Base-by-base conservation (phyloP, 257 asterid species). In the Oldenlandia corymbosa region DNA sequence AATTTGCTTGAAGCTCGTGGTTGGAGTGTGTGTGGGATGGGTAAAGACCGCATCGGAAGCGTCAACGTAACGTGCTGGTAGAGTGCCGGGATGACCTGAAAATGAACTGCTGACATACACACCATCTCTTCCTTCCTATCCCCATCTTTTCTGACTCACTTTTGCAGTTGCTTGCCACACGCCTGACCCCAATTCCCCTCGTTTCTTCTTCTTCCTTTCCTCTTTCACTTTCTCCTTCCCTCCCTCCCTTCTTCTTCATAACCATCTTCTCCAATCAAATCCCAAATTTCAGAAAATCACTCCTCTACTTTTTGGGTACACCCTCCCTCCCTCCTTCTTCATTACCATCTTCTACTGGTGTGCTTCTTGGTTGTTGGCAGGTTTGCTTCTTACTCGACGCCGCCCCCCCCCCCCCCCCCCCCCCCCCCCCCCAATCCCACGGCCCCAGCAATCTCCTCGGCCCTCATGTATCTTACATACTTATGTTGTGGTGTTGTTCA, bases 361-460 rank as follows among this genome's bases (percentile, higher is more conserved):
- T 90, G 43, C 83, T 87, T 68, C 85, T 93, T 43, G 99, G 99
- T 69, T 93, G 99, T 71, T 93, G 99, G 99, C 99, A 93, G 96
- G 99, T 92, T 71, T 45, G 43, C 54, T 55, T 43, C 58, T 32
- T 69, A 34, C 60, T 58, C 34, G 7, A n/a, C n/a, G n/a, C n/a
- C n/a, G n/a, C n/a, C 63, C 57, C n/a, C n/a, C n/a, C n/a, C n/a
- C n/a, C n/a, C n/a, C n/a, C n/a, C n/a, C n/a, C n/a, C n/a, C n/a
- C n/a, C n/a, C n/a, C n/a, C n/a, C n/a, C n/a, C n/a, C n/a, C n/a
- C 32, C 30, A 64, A 50, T n/a, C n/a, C n/a, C n/a, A n/a, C n/a
- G n/a, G n/a, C n/a, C 23, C 1, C 20, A 20, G 46, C 21, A n/a
- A 32, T 11, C 30, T 37, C 43, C 27, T 23, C 63, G n/a, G n/a